Evolutionary conservation across 2,329 filamentous ascomycete species (phyloP), one percentile per base, ranked within the genome.

Genomic region (Epicoccum nigrum): DNA sequence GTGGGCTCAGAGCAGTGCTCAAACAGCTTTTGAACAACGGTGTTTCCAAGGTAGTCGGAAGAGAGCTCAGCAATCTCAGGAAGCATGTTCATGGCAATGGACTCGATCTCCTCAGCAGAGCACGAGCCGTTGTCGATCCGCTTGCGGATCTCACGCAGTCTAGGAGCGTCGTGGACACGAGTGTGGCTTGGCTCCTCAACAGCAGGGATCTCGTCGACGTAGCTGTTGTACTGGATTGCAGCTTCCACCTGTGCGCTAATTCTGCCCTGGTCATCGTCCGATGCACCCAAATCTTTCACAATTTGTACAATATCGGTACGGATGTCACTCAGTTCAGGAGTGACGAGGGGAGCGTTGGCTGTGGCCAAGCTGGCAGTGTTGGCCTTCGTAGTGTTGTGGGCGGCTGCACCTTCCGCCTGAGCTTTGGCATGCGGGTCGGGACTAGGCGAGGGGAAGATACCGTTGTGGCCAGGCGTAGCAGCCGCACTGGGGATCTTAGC

Each of bases 21-120:
- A 69, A 99, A 99, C 37, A 99, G 80, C 76, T 99, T 99, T 77
- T 99, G 94, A 15, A 99, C 93, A n/a, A 99, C 94, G 0, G 94
- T 99, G 77, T 99, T 99, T 63, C 94, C 94, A 25, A 99, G 83
- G 67, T 99, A 99, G 74, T 99, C 94, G 0, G 93, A 96, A 2
- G 94, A 84, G 19, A 99, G 81, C 74, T 99, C 94, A 4, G 92
- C 91, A 70, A 99, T 94, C 73, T 99, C 94, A 8, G 93, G 91
- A 13, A 99, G 83, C 94, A 99, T 99, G 56, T 90, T 90, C 55
- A 90, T 81, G 32, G 94, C 94, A 57, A 94, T 95, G 58, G 86
- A 88, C 74, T 99, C 94, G 62, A 97, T 95, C 73, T 99, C 94
- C 15, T 87, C 81, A 54, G 89, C 84, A 1, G 89, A 88, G 72